Conservation (phyloP, 169 alveolate genomes). For the Ichthyophthirius multifiliis region DNA sequence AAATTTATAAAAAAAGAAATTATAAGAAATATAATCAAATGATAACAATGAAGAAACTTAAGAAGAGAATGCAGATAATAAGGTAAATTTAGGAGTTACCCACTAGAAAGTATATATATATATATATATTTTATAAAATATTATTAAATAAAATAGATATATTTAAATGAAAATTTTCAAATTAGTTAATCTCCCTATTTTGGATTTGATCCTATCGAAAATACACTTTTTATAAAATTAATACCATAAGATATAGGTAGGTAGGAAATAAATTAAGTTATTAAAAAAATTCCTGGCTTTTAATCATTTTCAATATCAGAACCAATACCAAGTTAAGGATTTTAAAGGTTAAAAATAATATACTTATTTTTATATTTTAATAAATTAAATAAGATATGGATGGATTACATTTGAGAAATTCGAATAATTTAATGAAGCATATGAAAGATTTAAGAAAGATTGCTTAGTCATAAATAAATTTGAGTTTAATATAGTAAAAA, state of each 20-base stretch:
- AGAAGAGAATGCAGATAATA: not conserved
- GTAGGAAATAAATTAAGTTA: constrained; percentile 15
- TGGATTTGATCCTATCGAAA: constrained; percentile 29
- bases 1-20: not conserved
- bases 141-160: not conserved
- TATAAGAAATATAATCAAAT: not conserved
- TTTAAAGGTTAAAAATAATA: not conserved
- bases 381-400: constrained; percentile 31
- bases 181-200: constrained; percentile 5
- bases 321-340: constrained; percentile 15
- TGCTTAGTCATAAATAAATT: not conserved
- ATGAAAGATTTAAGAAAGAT: not conserved
- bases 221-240: constrained; percentile 10
- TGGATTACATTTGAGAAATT: constrained; percentile 47
- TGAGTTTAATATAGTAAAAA: constrained; percentile 18
- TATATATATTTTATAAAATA: not conserved
- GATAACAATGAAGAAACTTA: not conserved
- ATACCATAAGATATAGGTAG: constrained; percentile 38
- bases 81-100: not conserved
- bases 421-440: not conserved
- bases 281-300: constrained; percentile 14
- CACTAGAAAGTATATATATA: not conserved
- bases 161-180: not conserved
- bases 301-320: not conserved
- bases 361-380: constrained; percentile 6